These are phyloP conservation scores for Moringa oleifera DNA, from an alignment of 345 rosid genomes.

Conservation along the genomic window DNA sequence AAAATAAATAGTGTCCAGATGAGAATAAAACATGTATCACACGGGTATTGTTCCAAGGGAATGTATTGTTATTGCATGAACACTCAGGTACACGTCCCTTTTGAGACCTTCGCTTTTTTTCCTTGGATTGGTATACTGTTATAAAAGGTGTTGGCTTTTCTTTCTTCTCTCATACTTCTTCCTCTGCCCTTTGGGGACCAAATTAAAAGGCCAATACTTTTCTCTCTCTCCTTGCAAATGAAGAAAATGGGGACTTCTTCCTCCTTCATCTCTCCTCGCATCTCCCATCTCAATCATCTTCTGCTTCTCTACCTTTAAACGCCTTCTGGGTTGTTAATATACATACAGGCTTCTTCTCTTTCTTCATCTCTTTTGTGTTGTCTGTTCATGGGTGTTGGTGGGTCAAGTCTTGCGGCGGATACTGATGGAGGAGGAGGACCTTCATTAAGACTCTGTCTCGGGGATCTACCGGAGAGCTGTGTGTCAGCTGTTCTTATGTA, in stretches of 20 bases:
- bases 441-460: slow-evolving; percentile 26
- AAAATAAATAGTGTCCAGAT: too few relatives aligned
- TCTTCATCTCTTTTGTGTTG: slow-evolving; percentile 13
- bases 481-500: slow-evolving; percentile 47
- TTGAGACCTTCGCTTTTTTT: background rate
- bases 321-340: too few relatives aligned
- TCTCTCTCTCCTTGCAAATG: slow-evolving; percentile 19
- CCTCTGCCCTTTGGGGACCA: slow-evolving; percentile 16
- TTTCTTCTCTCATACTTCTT: slow-evolving; percentile 5
- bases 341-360: background rate
- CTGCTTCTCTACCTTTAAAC: slow-evolving; percentile 56
- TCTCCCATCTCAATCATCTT: slow-evolving; percentile 28
- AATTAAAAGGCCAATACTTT: slow-evolving; percentile 12
- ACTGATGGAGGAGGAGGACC: background rate
- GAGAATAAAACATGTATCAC: too few relatives aligned
- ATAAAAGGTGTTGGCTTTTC: too few relatives aligned
- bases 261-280: slow-evolving; percentile 38
- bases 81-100: slow-evolving; percentile 21
- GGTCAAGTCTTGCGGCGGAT: slow-evolving; percentile 31
- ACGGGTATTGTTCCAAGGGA: too few relatives aligned
- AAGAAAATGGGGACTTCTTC: slow-evolving; percentile 40
- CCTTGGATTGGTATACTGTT: too few relatives aligned
- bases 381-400: slow-evolving; percentile 57
- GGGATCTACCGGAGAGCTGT: slow-evolving; percentile 73
- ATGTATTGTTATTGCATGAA: background rate